Evolutionary conservation across 805 yeast genomes (phyloP).

Genomic region (Saccharomycopsis capsularis): DNA sequence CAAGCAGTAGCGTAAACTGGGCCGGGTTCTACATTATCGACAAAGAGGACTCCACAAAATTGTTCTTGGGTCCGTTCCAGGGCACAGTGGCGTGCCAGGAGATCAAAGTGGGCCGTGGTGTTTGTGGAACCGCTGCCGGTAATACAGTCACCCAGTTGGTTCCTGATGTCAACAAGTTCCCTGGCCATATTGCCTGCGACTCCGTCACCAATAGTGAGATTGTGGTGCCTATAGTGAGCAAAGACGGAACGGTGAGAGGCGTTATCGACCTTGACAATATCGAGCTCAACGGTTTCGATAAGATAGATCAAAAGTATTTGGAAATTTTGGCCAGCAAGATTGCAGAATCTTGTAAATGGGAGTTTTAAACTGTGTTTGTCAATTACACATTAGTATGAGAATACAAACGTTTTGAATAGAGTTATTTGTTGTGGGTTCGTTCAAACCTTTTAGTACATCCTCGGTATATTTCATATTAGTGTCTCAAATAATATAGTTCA

Average conservation of each 20-base stretch:
- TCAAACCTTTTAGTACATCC: no score
- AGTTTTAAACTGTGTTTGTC: background rate
- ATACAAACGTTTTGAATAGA: no score
- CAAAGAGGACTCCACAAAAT: constrained; percentile 30
- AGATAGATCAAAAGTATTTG: constrained; percentile 49
- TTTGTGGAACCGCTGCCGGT: constrained; percentile 81
- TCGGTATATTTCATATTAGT: no score
- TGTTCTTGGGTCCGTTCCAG: constrained; percentile 87
- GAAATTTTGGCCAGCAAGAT: constrained; percentile 53
- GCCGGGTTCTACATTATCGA: constrained; percentile 77
- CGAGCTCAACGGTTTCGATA: constrained; percentile 57
- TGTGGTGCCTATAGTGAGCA: constrained; percentile 69
- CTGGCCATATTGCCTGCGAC: constrained; percentile 96
- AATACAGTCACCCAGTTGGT: constrained; percentile 62
- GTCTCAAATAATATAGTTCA: background rate
- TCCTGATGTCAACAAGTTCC: constrained; percentile 65
- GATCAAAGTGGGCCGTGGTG: constrained; percentile 76
- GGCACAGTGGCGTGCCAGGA: constrained; percentile 95
- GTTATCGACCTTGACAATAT: constrained; percentile 86
- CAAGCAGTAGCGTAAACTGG: constrained; percentile 62
- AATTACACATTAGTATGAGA: no score
- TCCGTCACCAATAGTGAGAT: constrained; percentile 91
- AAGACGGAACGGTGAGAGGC: constrained; percentile 44
- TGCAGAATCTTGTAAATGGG: constrained; percentile 48
- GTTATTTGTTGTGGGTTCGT: no score